Base-by-base conservation (phyloP, 495 filamentous ascomycete species). In the Podospora sp. region DNA sequence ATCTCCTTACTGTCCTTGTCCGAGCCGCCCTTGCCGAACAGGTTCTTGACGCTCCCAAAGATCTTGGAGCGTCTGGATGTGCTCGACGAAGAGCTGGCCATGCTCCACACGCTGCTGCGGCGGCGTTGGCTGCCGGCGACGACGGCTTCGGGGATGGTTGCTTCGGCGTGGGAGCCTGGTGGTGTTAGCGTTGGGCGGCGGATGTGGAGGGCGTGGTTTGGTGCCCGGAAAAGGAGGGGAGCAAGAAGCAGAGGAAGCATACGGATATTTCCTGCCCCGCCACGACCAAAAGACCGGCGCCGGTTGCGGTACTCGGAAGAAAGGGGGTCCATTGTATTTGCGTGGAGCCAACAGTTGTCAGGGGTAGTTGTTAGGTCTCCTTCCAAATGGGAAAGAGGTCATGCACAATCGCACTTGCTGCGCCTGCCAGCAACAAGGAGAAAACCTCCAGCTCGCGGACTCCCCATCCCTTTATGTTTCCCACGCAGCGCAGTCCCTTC, bases 261-360 rank as follows among this genome's bases (percentile, higher is more conserved):
- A 72, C 71, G 65, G 29, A 71, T 72, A 63, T 72, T 72, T 20
- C 71, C 71, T 5, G 71, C 71, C 2, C 71, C 71, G n/a, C 71
- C 71, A 18, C 65, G 55, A 6, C 71, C 71, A 52, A 72, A 70
- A 1, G 71, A 72, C 24, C 56, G 56, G 9, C 56, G 56, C 9
- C 56, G 56, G 56, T 59, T 59, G 22, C 56, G 56, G n/a, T 59
- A 33, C 56, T 59, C 56, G 25, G 22, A 12, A 16, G 56, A 29
- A 11, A 59, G 18, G n/a, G 56, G 24, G 24, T 59, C 56, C 56
- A 59, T 59, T 11, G 8, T 26, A 25, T 33, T 4, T 14, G 5
- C 2, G 56, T 59, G 25, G 25, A 29, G 18, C 33, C 24, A n/a
- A 26, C 8, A 1, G 56, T 22, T 55, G 52, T 22, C 21, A 55